These are phyloP conservation scores for Barnettozyma californica DNA, from an alignment of 805 yeast genomes.

Conservation along the genomic window DNA sequence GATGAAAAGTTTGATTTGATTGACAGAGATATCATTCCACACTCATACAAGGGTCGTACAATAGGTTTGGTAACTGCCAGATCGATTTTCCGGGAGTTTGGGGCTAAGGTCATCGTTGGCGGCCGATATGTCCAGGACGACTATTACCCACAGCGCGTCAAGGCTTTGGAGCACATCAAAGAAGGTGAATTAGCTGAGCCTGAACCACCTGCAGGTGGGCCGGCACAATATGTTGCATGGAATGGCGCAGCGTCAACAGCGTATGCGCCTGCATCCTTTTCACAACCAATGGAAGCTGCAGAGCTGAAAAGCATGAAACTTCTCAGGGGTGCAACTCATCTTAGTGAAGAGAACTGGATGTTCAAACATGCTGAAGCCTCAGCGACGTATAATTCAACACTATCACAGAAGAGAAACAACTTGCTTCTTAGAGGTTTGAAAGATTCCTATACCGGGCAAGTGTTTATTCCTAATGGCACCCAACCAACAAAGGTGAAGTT, in stretches of 20 bases:
- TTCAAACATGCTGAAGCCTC: conserved; percentile 79
- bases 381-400: conserved; percentile 59
- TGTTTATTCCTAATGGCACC: conserved; percentile 65
- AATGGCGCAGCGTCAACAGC: conserved; percentile 37
- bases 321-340: conserved; percentile 13
- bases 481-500: conserved; percentile 51
- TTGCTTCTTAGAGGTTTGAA: conserved; percentile 54
- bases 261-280: conserved; percentile 6
- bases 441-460: conserved; percentile 82
- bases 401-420: conserved; percentile 48
- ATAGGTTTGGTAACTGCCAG: conserved; percentile 90
- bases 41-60: conserved; percentile 83
- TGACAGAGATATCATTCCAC: conserved; percentile 75
- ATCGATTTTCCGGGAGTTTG: conserved; percentile 86
- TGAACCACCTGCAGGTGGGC: conserved; percentile 41
- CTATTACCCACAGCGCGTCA: conserved; percentile 62
- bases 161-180: conserved; percentile 51
- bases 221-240: conserved; percentile 51
- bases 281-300: conserved; percentile 14
- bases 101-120: conserved; percentile 72
- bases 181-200: conserved; percentile 73
- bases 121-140: conserved; percentile 85
- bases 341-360: conserved; percentile 76
- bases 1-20: conserved; percentile 82
- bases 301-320: conserved; percentile 23